Evolutionary conservation across 495 filamentous ascomycete genomes (phyloP).

Genomic region (Podospora pseudopauciseta): DNA sequence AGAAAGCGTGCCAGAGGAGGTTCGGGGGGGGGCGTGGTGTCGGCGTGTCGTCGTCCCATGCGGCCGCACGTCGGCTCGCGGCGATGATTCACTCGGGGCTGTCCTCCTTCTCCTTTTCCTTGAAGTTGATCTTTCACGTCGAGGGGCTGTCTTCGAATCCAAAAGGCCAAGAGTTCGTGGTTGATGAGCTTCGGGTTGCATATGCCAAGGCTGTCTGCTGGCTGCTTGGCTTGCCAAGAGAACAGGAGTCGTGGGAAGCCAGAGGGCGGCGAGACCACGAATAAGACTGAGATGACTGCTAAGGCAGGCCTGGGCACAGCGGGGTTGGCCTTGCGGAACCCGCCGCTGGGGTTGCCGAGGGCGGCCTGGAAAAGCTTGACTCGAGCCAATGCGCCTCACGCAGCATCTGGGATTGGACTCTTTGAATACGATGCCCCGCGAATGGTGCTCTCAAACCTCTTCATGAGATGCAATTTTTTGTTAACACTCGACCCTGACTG

Average conservation of each 20-base stretch:
- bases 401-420: not conserved
- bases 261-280: slow-evolving; percentile 12
- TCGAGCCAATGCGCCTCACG: slow-evolving; percentile 7
- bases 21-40: not conserved
- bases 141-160: slow-evolving; percentile 5
- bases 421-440: not conserved
- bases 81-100: slow-evolving; percentile 4
- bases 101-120: slow-evolving; percentile 4
- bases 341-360: slow-evolving; percentile 13
- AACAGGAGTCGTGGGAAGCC: slow-evolving; percentile 15
- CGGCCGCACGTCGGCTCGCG: not conserved
- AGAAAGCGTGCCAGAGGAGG: not conserved
- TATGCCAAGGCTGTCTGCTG: slow-evolving; percentile 36
- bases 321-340: slow-evolving; percentile 8
- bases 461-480: not conserved
- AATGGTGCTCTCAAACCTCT: not conserved
- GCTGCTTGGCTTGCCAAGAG: slow-evolving; percentile 36
- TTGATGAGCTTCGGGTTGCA: slow-evolving; percentile 34
- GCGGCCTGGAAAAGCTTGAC: slow-evolving; percentile 22
- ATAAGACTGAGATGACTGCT: slow-evolving; percentile 6
- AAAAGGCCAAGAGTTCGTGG: slow-evolving; percentile 33
- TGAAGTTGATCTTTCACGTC: not conserved
- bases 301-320: slow-evolving; percentile 7
- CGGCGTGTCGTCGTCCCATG: not conserved
- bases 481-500: not conserved